These are phyloP conservation scores for Oxytropis ochrocephala DNA, from an alignment of 306 rosid genomes.

Conservation along the genomic window DNA sequence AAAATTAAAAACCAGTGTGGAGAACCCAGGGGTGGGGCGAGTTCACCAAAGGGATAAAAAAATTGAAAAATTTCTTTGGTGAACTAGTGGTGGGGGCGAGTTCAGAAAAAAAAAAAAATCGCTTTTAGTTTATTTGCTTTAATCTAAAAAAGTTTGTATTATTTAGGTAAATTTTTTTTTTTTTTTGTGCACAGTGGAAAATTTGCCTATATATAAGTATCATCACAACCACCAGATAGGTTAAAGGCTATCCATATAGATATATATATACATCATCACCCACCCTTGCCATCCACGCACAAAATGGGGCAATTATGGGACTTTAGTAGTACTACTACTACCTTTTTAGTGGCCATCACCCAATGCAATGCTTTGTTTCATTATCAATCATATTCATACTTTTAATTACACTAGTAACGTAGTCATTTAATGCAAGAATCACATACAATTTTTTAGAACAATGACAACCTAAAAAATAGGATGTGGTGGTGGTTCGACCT, in stretches of 20 bases:
- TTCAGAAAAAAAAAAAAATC: too few relatives aligned
- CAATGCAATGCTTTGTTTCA: conserved; percentile 14
- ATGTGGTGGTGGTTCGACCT: conserved; percentile 8
- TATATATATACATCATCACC: too few relatives aligned
- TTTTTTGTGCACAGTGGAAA: too few relatives aligned
- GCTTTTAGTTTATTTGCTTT: too few relatives aligned
- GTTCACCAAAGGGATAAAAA: too few relatives aligned
- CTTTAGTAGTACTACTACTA: neutral
- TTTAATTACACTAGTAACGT: neutral
- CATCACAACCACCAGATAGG: neutral
- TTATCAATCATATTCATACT: conserved; percentile 16
- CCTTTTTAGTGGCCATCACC: conserved; percentile 13
- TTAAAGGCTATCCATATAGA: neutral
- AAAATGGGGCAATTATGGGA: neutral
- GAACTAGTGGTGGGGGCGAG: too few relatives aligned
- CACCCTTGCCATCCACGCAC: neutral
- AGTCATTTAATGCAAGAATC: conserved; percentile 11
- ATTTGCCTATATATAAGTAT: too few relatives aligned
- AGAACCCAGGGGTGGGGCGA: too few relatives aligned
- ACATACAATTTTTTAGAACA: neutral
- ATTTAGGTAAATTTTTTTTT: too few relatives aligned
- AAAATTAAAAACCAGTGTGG: too few relatives aligned
- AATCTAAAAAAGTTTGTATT: too few relatives aligned
- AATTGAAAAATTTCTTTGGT: too few relatives aligned
- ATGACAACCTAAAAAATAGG: neutral